Conservation (phyloP, 2,329 filamentous ascomycete species). For the Tolypocladium amazonense region DNA sequence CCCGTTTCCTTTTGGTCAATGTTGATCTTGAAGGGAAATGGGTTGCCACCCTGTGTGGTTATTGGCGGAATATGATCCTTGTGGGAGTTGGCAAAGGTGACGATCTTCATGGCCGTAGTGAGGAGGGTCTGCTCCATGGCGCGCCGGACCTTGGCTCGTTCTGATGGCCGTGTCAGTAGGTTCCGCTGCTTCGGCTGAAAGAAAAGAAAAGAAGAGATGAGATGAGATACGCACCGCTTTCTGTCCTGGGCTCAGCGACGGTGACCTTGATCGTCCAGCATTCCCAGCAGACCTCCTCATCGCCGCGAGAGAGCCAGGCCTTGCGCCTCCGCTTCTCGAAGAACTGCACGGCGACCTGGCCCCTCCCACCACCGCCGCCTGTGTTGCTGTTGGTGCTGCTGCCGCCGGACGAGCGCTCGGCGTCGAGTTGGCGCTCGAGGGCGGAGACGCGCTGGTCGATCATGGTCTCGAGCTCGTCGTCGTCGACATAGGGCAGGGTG, state of each 20-base stretch:
- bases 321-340: slow-evolving; percentile 86
- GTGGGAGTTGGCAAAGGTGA: slow-evolving; percentile 75
- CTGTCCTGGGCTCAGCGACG: slow-evolving; percentile 80
- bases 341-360: slow-evolving; percentile 80
- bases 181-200: not conserved
- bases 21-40: slow-evolving; percentile 88
- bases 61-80: slow-evolving; percentile 97
- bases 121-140: slow-evolving; percentile 87
- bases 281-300: slow-evolving; percentile 97
- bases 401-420: slow-evolving; percentile 34
- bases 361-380: slow-evolving; percentile 49
- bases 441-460: slow-evolving; percentile 80
- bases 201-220: not conserved
- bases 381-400: slow-evolving; percentile 3
- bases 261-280: slow-evolving; percentile 89
- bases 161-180: slow-evolving; percentile 29
- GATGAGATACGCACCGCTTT: slow-evolving; percentile 54
- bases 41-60: slow-evolving; percentile 85
- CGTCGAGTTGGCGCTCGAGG: slow-evolving; percentile 67
- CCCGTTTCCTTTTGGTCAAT: slow-evolving; percentile 71
- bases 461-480: slow-evolving; percentile 83
- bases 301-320: slow-evolving; percentile 66
- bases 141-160: slow-evolving; percentile 76
- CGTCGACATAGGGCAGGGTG: slow-evolving; percentile 79
- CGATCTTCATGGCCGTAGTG: slow-evolving; percentile 80